Evolutionary conservation across 1,139 yeast species (phyloP).

Genomic region (Geotrichum carabidarum): DNA sequence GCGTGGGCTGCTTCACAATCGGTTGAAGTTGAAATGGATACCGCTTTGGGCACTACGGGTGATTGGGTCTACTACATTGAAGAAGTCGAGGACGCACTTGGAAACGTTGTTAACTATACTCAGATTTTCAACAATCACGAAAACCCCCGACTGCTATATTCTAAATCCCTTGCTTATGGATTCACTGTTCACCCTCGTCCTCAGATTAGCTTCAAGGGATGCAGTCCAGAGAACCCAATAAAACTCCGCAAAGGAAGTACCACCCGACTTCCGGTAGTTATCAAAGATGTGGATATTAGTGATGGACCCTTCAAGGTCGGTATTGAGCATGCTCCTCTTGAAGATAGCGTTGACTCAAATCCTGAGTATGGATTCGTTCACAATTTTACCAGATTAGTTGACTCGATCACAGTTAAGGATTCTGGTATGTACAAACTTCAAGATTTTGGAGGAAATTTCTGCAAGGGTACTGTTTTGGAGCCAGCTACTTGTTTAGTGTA

Average conservation of each 20-base stretch:
- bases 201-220: slow-evolving; percentile 39
- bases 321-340: slow-evolving; percentile 27
- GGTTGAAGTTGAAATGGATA: slow-evolving; percentile 48
- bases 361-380: slow-evolving; percentile 15
- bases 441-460: slow-evolving; percentile 52
- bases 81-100: slow-evolving; percentile 68
- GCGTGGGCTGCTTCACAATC: slow-evolving; percentile 51
- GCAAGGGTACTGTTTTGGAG: slow-evolving; percentile 57
- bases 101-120: slow-evolving; percentile 58
- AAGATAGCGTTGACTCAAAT: slow-evolving; percentile 18
- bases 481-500: slow-evolving; percentile 44
- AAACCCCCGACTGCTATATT: slow-evolving; percentile 24
- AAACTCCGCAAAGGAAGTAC: slow-evolving; percentile 34
- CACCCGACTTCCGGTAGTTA: slow-evolving; percentile 26
- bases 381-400: slow-evolving; percentile 35
- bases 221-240: slow-evolving; percentile 35
- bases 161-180: slow-evolving; percentile 39
- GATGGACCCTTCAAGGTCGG: slow-evolving; percentile 36
- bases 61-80: slow-evolving; percentile 60
- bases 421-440: slow-evolving; percentile 63
- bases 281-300: slow-evolving; percentile 25
- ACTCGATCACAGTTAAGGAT: slow-evolving; percentile 39
- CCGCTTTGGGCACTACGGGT: slow-evolving; percentile 51
- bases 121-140: slow-evolving; percentile 33
- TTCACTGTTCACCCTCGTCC: slow-evolving; percentile 65